Base-by-base conservation (phyloP, 2,329 filamentous ascomycete species). In the Pseudogymnoascus destructans region DNA sequence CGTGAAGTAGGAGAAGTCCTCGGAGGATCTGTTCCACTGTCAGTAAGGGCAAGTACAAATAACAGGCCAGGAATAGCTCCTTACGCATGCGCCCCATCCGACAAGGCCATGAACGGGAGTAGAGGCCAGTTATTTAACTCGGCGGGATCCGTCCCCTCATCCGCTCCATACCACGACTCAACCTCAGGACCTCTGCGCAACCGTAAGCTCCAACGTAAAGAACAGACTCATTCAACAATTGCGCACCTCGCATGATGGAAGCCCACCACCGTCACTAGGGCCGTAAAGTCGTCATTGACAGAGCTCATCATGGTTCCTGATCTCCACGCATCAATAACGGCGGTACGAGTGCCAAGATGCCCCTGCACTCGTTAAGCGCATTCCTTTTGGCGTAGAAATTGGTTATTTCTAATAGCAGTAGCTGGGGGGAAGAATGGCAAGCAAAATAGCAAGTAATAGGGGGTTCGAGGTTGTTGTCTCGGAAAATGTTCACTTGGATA, bases 1-100 rank as follows among this genome's bases (percentile, higher is more conserved):
- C 7, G 92, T 97, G 71, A 98, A 98, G 75, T 98, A 98, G 57
- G 91, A 96, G 75, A 97, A 98, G 73, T 97, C 93, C 73, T 98
- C 93, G 59, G 86, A 86, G 19, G 88, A 85, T 59, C 88, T 93
- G 67, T 32, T 32, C 55, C 25, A 21, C 40, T 11, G 52, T 42
- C 64, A 57, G 38, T 32, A 42, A 36, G 32, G 21, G 15, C 19
- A 36, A 59, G 21, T 27, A 9, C 8, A 15, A 15, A 60, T n/a
- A 40, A 42, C 6, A 19, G 17, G 3, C 9, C 11, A 77, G 67
- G 82, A 82, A 69, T 81, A 85, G 61, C 82, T 79, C 60, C 85
- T 74, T 78, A 93, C 84, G 90, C 84, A 76, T 98, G 93, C 58
- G 93, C 93, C 57, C 93, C 93, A 70, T 98, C 93, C 59, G 89